Conservation (phyloP, 2,329 filamentous ascomycete species). For the Botrytis porri region DNA sequence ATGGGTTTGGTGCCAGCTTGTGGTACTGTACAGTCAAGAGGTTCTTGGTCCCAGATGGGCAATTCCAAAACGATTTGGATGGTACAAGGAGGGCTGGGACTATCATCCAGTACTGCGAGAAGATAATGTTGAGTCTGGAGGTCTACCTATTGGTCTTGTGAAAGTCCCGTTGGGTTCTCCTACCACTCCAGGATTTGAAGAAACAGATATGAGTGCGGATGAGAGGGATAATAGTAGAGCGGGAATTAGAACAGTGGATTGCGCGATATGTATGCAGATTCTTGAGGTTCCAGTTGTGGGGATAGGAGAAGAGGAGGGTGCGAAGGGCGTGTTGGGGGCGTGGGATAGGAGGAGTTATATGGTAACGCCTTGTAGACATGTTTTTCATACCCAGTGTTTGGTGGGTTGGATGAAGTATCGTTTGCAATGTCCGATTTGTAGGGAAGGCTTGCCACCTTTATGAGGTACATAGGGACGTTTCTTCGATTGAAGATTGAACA, state of each 20-base stretch:
- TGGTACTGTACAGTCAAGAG: conserved; percentile 76
- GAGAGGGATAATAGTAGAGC: conserved; percentile 43
- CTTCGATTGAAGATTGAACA: not conserved
- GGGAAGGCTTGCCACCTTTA: conserved; percentile 82
- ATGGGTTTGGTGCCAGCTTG: conserved; percentile 87
- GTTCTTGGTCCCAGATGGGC: conserved; percentile 87
- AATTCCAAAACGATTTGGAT: conserved; percentile 56
- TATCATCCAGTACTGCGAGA: conserved; percentile 89
- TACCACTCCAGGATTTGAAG: conserved; percentile 26
- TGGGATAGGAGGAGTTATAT: conserved; percentile 84
- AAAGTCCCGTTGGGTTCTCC: conserved; percentile 28
- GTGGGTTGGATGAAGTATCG: conserved; percentile 96
- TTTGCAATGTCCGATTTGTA: conserved; percentile 91
- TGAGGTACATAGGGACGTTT: conserved; percentile 44
- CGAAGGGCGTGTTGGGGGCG: conserved; percentile 59
- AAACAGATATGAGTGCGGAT: conserved; percentile 25
- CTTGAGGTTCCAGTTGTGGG: conserved; percentile 83
- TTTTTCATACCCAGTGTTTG: conserved; percentile 88
- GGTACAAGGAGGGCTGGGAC: conserved; percentile 78
- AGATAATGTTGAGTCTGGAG: conserved; percentile 75
- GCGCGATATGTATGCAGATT: conserved; percentile 89
- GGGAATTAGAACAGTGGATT: conserved; percentile 66
- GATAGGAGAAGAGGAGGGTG: conserved; percentile 47
- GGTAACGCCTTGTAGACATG: conserved; percentile 95
- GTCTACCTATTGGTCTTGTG: conserved; percentile 73